Conservation (phyloP, 805 yeast species). For the Saccharomycopsis selenospora region DNA sequence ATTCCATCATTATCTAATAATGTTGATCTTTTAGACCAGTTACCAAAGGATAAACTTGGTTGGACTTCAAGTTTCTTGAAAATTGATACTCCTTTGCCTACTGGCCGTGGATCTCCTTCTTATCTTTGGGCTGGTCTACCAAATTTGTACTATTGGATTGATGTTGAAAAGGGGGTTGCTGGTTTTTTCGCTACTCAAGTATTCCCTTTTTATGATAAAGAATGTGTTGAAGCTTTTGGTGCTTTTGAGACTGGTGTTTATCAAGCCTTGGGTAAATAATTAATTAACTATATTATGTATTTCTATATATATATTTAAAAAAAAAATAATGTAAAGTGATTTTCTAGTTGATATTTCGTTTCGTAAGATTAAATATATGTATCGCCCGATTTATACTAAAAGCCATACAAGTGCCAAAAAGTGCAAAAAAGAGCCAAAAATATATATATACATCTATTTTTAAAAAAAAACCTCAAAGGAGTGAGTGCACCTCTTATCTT, state of each 20-base stretch:
- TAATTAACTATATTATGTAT: no score
- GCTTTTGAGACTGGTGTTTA: conserved; percentile 22
- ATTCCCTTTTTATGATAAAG: conserved; percentile 29
- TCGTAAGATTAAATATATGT: no score
- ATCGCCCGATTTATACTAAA: no score
- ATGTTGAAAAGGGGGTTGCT: conserved; percentile 30
- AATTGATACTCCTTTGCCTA: conserved; percentile 25
- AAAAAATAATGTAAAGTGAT: no score
- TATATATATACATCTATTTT: no score
- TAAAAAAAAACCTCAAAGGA: no score
- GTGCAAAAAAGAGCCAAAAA: no score
- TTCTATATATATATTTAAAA: no score
- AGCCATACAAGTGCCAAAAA: no score
- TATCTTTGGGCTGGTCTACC: conserved; percentile 36
- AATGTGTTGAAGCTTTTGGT: conserved; percentile 18
- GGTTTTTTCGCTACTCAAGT: conserved; percentile 34
- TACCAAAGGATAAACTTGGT: conserved; percentile 15
- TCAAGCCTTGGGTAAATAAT: conserved; percentile 2
- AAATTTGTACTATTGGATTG: conserved; percentile 36
- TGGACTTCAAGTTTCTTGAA: conserved; percentile 27
- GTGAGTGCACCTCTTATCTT: no score
- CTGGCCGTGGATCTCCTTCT: conserved; percentile 32
- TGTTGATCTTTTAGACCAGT: conserved; percentile 19
- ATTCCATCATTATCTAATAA: conserved; percentile 21
- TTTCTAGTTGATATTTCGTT: no score